Evolutionary conservation across 345 rosid species (phyloP), one percentile per base, ranked within the genome.

Genomic region (Populus tremula): DNA sequence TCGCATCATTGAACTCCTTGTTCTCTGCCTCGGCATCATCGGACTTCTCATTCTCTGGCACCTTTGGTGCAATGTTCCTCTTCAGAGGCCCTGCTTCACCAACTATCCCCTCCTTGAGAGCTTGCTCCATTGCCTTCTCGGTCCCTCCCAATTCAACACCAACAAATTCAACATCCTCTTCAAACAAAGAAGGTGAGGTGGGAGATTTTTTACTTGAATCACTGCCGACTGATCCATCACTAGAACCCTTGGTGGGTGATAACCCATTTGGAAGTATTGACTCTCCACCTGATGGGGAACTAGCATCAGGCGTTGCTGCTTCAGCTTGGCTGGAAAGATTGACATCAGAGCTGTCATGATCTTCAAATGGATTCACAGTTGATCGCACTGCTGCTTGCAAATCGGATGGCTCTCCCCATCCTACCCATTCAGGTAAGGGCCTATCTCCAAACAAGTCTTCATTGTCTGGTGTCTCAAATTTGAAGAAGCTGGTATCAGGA

Each of bases 61-160:
- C 75, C 82, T 90, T 89, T 5, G 89, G 91, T 38, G 76, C 38
- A 14, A 87, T 77, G 75, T 77, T 89, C 81, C 93, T 87, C 84
- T 90, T 96, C 78, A 96, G 68, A 5, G 96, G 96, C 68, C 94
- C 98, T 6, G 98, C 98, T 82, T 93, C 99, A 53, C 97, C 97
- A 23, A 93, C 98, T 54, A 93, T 96, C 53, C 97, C 98, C 81
- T 96, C 94, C 83, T 92, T 93, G 29, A 91, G 88, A 70, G 97
- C 97, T 73, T 90, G 97, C 11, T 93, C 97, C 98, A 92, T 96
- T 65, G 98, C 98, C 87, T 90, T 92, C 87, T 91, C 97, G 1
- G 97, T 90, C 23, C 97, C 97, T 89, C 92, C 94, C 64, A 87
- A 69, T 81, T 93, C 98, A 70, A 93, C 94, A 4, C 99, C 99